Base-by-base conservation (phyloP, 495 filamentous ascomycete genomes). In the Annulohypoxylon moriforme region DNA sequence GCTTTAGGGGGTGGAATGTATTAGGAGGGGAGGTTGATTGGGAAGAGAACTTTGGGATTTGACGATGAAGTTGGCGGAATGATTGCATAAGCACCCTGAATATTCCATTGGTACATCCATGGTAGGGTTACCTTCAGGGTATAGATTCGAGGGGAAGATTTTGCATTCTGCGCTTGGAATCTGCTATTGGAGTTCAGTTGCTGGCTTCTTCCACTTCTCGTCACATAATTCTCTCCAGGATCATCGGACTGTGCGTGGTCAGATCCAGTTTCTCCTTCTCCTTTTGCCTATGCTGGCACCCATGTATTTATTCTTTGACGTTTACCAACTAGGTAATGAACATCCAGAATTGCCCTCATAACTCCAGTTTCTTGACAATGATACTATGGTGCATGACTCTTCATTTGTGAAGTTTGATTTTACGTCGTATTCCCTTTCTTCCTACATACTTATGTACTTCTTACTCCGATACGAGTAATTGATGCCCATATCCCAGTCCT, bases 121-220 rank as follows among this genome's bases (percentile, higher is more conserved):
- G 27, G 29, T 14, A 44, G 34, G 56, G 44, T 44, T 42, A 16
- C n/a, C 36, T 59, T 44, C 13, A 44, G 56, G 56, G 56, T 34
- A 59, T 8, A 14, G 34, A 52, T 10, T n/a, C 22, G 56, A 42
- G 16, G 36, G 18, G 14, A 27, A 11, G 34, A 13, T 14, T 18
- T 33, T 33, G 56, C 53, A 44, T 16, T 40, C 55, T 38, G 18
- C 10, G 22, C 55, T 40, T n/a, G 55, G 4, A 42, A 36, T 14
- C 22, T 31, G 14, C n/a, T 25, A 22, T 53, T 31, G 14, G 11
- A 40, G 36, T 14, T 40, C 36, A 3, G 2, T 40, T 40, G 36
- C 11, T 14, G 11, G 36, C 1, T 40, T 40, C 11, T 53, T 16
- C 49, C n/a, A 14, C 33, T 53, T 22, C 36, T 14, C 13, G 14